Base-by-base conservation (phyloP, 2,329 filamentous ascomycete genomes). In the Botrytis tulipae region DNA sequence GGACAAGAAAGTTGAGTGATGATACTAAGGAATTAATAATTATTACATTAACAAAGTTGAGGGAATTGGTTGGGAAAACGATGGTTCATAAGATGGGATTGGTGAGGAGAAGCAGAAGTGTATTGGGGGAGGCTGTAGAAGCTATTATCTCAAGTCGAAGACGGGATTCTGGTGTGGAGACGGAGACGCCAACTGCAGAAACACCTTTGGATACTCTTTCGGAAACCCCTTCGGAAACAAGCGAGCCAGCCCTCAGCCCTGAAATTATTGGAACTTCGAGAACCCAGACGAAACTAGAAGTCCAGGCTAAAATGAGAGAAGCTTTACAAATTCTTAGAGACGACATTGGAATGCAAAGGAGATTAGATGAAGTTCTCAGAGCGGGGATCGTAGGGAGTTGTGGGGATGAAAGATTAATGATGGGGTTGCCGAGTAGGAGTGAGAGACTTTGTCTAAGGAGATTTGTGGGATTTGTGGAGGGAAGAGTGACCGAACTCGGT, bases 391-490 rank as follows among this genome's bases (percentile, higher is more conserved):
- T 72, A 22, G 70, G 70, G 9, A 66, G 59, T 12, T 72, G 70
- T 37, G 70, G 70, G 22, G 46, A 72, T 72, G 60, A 67, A n/a
- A 67, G 46, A 42, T 35, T 72, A 20, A 72, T 72, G 70, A 72
- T 72, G 70, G 70, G 70, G 4, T n/a, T 72, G 18, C 70, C 70
- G 6, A 66, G 59, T 32, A 51, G 70, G 16, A 72, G 70, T 46
- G 70, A 72, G 37, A 66, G 70, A 22, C 61, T 72, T 18, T 72
- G 70, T 66, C 35, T 72, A 18, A 72, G 60, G 14, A 66, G 70
- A n/a, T 72, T 72, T 57, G 70, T 72, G 18, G 70, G 70, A 3
- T 72, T 72, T 29, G 70, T 72, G 20, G 70, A 72, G 37, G 70
- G 70, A n/a, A 66, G 70, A 42, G 70, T 72, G 20, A 54, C 37